Evolutionary conservation across 106 monocot genomes (phyloP), one percentile per base, ranked within the genome.

Genomic region (Dendrobium chrysotoxum): DNA sequence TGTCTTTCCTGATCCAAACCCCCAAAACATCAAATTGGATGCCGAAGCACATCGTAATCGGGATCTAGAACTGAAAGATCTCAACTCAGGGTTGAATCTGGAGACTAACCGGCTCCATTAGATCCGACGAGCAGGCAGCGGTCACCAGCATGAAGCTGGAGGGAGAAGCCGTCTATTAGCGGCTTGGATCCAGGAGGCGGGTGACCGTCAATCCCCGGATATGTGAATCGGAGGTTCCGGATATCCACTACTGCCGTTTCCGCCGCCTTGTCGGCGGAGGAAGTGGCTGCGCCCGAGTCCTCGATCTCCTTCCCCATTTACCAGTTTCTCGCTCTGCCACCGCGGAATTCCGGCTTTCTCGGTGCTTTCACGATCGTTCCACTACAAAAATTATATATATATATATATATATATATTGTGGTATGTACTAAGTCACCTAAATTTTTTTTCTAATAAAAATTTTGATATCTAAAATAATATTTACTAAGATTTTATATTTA

Each of bases 111-210:
- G 1, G 96, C 98, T 57, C 98, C 98, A 40, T 98, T 98, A 86
- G 98, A 88, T 77, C 98, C 98, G 79, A 98, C 91, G 54, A 98
- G 98, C 75, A 98, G 98, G 80, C 91, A 94, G 15, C 94, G 91
- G 7, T 92, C 78, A 30, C 98, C 94, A 74, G 89, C 83, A 68
- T 54, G 65, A 79, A 94, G 88, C 38, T 89, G 55, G 82, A 98
- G 89, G 77, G 84, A 92, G 88, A 98, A 83, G 11, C 46, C 91
- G 9, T 98, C 83, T 83, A 98, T 94, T 83, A 98, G 89, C 2
- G 97, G 97, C 35, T 50, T 79, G 5, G 97, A 92, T 16, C 97
- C 94, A n/a, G 88, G 92, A 76, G 97, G 97, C 4, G 97, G 92
- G 44, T 92, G 89, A 31, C 97, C 97, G 81, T 98, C 97, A 77